Base-by-base conservation (phyloP, 805 yeast species). In the Candida methanosorbosa region DNA sequence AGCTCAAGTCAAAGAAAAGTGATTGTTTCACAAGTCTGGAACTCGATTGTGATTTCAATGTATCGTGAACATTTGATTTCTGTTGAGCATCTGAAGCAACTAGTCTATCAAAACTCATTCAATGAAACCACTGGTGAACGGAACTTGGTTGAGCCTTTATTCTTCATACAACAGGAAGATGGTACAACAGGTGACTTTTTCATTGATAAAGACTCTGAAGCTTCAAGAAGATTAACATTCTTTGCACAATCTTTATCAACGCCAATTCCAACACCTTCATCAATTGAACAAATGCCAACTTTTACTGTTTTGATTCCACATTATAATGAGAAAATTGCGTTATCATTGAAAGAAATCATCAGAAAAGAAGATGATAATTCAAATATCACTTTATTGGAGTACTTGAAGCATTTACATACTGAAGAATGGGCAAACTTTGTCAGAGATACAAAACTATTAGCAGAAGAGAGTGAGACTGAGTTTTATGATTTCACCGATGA, bases 231-330 rank as follows among this genome's bases (percentile, higher is more conserved):
- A 43, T 72, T 86, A 2, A 81, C 94, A 0, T 86, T 83, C 51
- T 86, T 86, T 65, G 95, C 96, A 0, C 95, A 86, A 50, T 84
- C 95, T 0, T 61, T 86, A 29, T 78, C 94, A 0, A 83, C 94
- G 0, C 90, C 95, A 1, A 80, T 86, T 63, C 81, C 85, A 1
- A 86, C 78, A 30, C 78, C 86, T 0, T 57, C 69, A 11, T 71
- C 85, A 0, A 69, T 79, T 7, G 70, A 68, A 16, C 65, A 75
- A 29, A 82, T 83, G 85, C 94, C 94, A 1, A 64, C 83, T 0
- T 85, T 85, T 47, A 75, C 92, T 1, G 95, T 86, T 8, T 64
- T 87, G 49, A 71, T 87, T 30, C 96, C 96, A 8, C 95, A 87
- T 54, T 87, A 81, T 55, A 68, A 81, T 7, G 96, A 87, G 53